These are phyloP conservation scores for Agarophyton chilense DNA, from an alignment of 23 red algal genomes.

Conservation along the genomic window DNA sequence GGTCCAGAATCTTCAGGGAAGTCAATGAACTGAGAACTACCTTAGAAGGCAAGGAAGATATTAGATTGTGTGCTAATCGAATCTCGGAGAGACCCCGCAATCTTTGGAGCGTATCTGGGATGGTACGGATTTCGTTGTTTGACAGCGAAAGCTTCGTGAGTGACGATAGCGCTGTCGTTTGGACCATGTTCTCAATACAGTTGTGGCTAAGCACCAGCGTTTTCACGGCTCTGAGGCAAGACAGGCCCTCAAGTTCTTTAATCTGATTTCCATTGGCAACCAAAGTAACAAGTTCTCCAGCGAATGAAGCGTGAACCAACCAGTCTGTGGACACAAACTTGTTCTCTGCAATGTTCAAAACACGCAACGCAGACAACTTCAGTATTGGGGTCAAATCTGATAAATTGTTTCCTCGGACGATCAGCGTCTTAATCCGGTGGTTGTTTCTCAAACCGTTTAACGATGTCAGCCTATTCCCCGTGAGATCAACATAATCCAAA, in stretches of 20 bases:
- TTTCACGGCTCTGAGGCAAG: slow-evolving; percentile 11
- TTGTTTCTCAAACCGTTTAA: slow-evolving; percentile 29
- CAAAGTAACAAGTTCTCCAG: slow-evolving; percentile 22
- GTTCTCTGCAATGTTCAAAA: slow-evolving; percentile 51
- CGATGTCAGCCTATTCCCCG: slow-evolving; percentile 36
- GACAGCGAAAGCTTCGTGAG: slow-evolving; percentile 63
- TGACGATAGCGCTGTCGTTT: background rate
- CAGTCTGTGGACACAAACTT: slow-evolving; percentile 38
- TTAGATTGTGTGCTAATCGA: slow-evolving; percentile 61
- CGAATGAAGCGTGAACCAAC: slow-evolving; percentile 31
- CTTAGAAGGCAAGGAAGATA: slow-evolving; percentile 14
- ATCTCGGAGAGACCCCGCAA: slow-evolving; percentile 39
- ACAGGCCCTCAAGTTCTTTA: slow-evolving; percentile 35
- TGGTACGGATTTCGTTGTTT: slow-evolving; percentile 46
- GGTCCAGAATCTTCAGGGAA: slow-evolving; percentile 35
- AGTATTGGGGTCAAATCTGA: slow-evolving; percentile 22
- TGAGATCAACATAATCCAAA: slow-evolving; percentile 64
- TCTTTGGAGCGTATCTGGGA: slow-evolving; percentile 10
- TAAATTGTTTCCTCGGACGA: slow-evolving; percentile 33
- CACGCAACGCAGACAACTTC: slow-evolving; percentile 5
- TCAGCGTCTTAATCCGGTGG: slow-evolving; percentile 49
- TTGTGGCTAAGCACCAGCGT: slow-evolving; percentile 65
- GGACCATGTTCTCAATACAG: slow-evolving; percentile 39
- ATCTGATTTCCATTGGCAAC: slow-evolving; percentile 47
- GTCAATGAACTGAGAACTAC: slow-evolving; percentile 13